Evolutionary conservation across 495 filamentous ascomycete species (phyloP).

Genomic region (Penicillium riverlandense): DNA sequence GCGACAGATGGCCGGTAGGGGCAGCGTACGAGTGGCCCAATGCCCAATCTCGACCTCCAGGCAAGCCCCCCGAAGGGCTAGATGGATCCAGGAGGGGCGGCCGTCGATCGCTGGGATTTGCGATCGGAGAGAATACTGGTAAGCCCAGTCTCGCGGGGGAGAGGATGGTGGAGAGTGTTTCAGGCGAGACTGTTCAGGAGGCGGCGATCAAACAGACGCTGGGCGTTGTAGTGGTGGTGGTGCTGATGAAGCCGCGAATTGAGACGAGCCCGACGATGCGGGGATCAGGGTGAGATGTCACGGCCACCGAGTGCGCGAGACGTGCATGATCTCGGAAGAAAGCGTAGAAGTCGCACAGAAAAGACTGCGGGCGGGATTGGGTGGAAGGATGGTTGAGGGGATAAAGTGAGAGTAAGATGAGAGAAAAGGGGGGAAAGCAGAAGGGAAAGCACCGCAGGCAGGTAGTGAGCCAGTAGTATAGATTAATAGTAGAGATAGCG

Average conservation of each 20-base stretch:
- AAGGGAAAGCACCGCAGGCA: slow-evolving; percentile 5
- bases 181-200: too few species aligned
- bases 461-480: too few species aligned
- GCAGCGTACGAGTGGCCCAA: slow-evolving; percentile 4
- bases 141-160: background rate
- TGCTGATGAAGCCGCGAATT: too few species aligned
- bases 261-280: too few species aligned
- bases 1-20: too few species aligned
- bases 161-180: slow-evolving; percentile 2
- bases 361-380: too few species aligned
- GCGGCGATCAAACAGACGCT: too few species aligned
- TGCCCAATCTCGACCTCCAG: slow-evolving; percentile 38
- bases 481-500: background rate
- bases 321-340: slow-evolving; percentile 12
- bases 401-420: background rate
- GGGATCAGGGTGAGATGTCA: slow-evolving; percentile 6
- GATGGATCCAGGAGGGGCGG: slow-evolving; percentile 44
- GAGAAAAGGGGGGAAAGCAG: background rate
- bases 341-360: background rate
- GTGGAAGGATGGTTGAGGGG: background rate
- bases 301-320: slow-evolving; percentile 15
- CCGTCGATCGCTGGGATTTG: slow-evolving; percentile 20
- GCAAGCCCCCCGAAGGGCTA: slow-evolving; percentile 31
- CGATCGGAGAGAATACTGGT: slow-evolving; percentile 27
- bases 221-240: too few species aligned